Conservation (phyloP, 2,329 filamentous ascomycete genomes). For the Emergomyces orientalis region DNA sequence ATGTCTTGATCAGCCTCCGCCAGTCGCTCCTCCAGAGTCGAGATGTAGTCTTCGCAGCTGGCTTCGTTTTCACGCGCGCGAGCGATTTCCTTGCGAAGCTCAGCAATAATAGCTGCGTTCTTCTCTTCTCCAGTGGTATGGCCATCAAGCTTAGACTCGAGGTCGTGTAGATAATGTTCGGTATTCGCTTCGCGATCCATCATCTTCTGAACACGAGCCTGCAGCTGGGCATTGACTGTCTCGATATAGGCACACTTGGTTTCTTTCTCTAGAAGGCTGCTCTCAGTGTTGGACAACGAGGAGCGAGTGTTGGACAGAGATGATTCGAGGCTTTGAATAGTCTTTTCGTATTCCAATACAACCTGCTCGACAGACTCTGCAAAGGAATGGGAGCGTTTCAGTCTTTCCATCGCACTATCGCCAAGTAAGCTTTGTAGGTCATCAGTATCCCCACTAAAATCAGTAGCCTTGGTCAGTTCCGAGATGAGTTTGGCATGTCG, state of each 20-base stretch:
- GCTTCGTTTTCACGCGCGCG: conserved; percentile 83
- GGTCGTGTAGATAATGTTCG: conserved; percentile 82
- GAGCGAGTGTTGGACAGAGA: conserved; percentile 82
- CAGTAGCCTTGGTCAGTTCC: conserved; percentile 78
- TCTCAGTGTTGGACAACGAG: conserved; percentile 75
- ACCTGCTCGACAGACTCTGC: conserved; percentile 93
- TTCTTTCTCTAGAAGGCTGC: conserved; percentile 80
- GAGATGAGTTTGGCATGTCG: conserved; percentile 93
- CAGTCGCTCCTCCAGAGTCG: conserved; percentile 85
- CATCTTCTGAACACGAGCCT: conserved; percentile 82
- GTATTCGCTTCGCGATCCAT: conserved; percentile 86
- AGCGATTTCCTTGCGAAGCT: conserved; percentile 83
- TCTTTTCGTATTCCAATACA: conserved; percentile 96
- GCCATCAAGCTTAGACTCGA: conserved; percentile 83
- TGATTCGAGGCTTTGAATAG: conserved; percentile 85
- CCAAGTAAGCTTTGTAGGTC: conserved; percentile 49
- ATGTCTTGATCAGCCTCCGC: conserved; percentile 94
- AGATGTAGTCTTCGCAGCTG: conserved; percentile 91
- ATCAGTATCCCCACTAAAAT: conserved; percentile 43
- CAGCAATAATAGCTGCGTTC: conserved; percentile 72
- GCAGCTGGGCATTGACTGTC: conserved; percentile 82
- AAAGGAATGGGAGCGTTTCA: conserved; percentile 93
- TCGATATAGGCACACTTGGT: conserved; percentile 89
- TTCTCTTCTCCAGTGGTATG: conserved; percentile 89
- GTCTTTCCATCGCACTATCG: conserved; percentile 72